Base-by-base conservation (phyloP, 306 rosid genomes). In the Cucumis cinereus region DNA sequence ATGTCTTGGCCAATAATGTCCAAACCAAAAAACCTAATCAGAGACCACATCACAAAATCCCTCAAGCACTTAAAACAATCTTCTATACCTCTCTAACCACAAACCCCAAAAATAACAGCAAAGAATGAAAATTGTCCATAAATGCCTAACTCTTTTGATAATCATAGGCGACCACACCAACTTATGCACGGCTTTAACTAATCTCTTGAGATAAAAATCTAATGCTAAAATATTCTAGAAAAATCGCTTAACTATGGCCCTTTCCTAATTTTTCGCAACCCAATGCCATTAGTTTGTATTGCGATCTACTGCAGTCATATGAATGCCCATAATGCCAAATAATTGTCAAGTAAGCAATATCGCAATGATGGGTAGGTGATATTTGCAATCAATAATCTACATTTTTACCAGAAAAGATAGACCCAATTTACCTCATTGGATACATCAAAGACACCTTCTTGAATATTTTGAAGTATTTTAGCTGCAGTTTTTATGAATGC, bases 401-500 rank as follows among this genome's bases (percentile, higher is more conserved):
- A 20, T 10, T 30, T 24, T 15, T 33, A 11, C 3, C 66, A 53
- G 20, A 57, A 47, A 68, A 78, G 67, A 68, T 12, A 15, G 80
- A 30, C 13, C 23, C 23, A 58, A 49, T 24, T 89, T 89, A 91
- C 98, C 97, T 93, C 98, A 83, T 93, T 93, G 67, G 94, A 88
- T 57, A 87, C 97, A 82, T 93, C 98, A 77, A 91, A 85, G 74
- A 93, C 91, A 20, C 98, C 96, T 36, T 88, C 96, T 83, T 91
- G 96, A 68, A 93, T 93, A 76, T 93, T 93, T 82, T 91, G 96
- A 77, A 90, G 96, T 82, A 93, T 93, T 82, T 90, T 91, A 10
- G 88, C 98, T 77, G 98, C 96, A 71, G 98, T 88, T 80, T 67
- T 86, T 77, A 87, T 90, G 77, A 91, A 93, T 80, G 98, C 98